Evolutionary conservation across 164 flowering plant genomes (phyloP), one percentile per base, ranked within the genome.

Genomic region (Macadamia integrifolia): DNA sequence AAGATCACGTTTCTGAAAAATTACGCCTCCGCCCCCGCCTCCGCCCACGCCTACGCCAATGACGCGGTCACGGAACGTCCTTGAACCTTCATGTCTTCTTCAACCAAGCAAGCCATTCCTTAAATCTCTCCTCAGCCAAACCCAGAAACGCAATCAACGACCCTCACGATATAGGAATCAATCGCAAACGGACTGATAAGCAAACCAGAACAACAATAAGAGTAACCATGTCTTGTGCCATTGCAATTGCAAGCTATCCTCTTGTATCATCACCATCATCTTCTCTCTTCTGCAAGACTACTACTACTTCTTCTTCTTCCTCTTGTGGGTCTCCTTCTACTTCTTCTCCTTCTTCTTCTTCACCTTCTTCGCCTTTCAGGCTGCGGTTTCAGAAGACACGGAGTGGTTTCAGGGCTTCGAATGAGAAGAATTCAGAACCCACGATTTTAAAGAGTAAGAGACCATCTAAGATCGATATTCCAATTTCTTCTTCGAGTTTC

Each of bases 381-480:
- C 35, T 84, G 12, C 74, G 85, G 12, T 64, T 77, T 10, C 85
- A 78, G 69, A 84, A 80, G 50, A 78, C 83, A 6, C 73, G 74
- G 0, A 58, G 74, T 60, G 85, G 81, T 23, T 52, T 81, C 28
- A 46, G 78, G 67, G 50, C 50, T 68, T 72, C 10, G 9, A 23
- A 10, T 9, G 14, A 53, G 30, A 30, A 60, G 50, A 46, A 60
- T 35, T 42, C 79, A 9, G 31, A 78, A 58, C 61, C 75, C 3
- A 35, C 83, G 73, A 40, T 75, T 42, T 65, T 78, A 76, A 91
- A 87, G 86, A 74, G 93, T 76, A 88, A 87, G 76, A 80, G 97
- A 70, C 97, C 93, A 57, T 75, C 88, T 9, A 83, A 74, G 82
- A 80, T 93, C 32, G 80, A 82, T 74, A 85, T 91, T 67, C 98